Evolutionary conservation across 768 basidiomycete species (phyloP).

Genomic region (Antrodiella citrinella): DNA sequence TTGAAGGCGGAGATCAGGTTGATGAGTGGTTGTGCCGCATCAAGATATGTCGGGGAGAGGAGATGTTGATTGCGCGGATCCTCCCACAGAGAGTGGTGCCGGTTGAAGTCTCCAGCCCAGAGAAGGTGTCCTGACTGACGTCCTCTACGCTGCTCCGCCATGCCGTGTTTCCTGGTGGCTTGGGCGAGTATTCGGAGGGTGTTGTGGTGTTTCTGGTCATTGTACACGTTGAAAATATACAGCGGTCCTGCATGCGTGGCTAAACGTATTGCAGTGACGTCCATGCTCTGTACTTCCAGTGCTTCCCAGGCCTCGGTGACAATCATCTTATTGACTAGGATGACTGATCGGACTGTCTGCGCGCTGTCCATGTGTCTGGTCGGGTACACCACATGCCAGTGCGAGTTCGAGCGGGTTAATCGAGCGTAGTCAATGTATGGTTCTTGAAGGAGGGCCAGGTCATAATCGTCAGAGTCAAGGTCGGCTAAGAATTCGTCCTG

Average conservation of each 20-base stretch:
- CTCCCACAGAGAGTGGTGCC: constrained; percentile 35
- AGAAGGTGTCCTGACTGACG: constrained; percentile 12
- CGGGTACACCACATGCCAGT: constrained; percentile 22
- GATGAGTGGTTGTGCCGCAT: constrained; percentile 20
- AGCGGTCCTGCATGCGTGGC: not conserved
- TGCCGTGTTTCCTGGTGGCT: not conserved
- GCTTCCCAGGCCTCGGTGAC: constrained; percentile 10
- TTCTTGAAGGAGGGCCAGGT: constrained; percentile 33
- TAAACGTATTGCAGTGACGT: constrained; percentile 16
- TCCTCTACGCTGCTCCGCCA: not conserved
- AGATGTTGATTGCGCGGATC: constrained; percentile 24
- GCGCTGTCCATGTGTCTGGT: constrained; percentile 7
- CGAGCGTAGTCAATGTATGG: constrained; percentile 22
- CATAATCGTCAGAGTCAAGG: constrained; percentile 9
- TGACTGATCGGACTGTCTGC: constrained; percentile 1
- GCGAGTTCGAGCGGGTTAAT: constrained; percentile 8
- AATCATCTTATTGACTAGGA: constrained; percentile 8
- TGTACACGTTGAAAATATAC: constrained; percentile 1
- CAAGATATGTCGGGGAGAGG: constrained; percentile 22
- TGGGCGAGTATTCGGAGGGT: not conserved
- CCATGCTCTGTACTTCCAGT: constrained; percentile 6
- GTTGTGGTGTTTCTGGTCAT: not conserved
- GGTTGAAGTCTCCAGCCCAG: constrained; percentile 32
- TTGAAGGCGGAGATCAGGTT: constrained; percentile 15
- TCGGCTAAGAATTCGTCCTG: constrained; percentile 13